phyloP scores from a whole-genome alignment of 352 stramenopile species.

The Pythium sukuiense region DNA sequence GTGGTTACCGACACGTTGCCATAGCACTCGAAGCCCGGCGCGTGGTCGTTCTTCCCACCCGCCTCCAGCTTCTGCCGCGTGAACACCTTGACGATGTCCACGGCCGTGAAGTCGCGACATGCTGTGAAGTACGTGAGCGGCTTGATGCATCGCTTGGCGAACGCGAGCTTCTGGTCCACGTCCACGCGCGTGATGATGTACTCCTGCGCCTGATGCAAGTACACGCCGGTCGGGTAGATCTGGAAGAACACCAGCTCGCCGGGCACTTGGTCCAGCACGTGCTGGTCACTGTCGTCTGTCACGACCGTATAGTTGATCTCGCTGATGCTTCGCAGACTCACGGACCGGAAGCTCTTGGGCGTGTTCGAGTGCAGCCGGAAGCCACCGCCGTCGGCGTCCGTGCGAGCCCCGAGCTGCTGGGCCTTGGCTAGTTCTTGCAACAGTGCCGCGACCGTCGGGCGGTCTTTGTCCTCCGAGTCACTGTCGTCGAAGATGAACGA shows the following conservation, averaged over 20 bases:
- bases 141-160: slow-evolving; percentile 53
- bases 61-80: slow-evolving; percentile 10
- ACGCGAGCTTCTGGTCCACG: slow-evolving; percentile 60
- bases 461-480: neutral
- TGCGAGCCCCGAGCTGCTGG: slow-evolving; percentile 13
- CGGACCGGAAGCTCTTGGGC: slow-evolving; percentile 48
- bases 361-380: slow-evolving; percentile 65
- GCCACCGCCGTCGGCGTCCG: slow-evolving; percentile 29
- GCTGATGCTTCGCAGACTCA: slow-evolving; percentile 72
- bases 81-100: slow-evolving; percentile 82
- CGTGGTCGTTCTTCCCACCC: slow-evolving; percentile 1
- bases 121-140: slow-evolving; percentile 88
- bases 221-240: slow-evolving; percentile 90
- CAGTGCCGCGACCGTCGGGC: neutral
- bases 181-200: slow-evolving; percentile 91
- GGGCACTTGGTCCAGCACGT: slow-evolving; percentile 86
- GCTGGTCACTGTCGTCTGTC: slow-evolving; percentile 43
- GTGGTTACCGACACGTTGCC: slow-evolving; percentile 80
- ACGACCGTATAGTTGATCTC: slow-evolving; percentile 67
- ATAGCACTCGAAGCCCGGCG: slow-evolving; percentile 40
- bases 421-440: slow-evolving; percentile 15
- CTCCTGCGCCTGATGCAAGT: slow-evolving; percentile 90
- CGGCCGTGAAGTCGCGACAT: slow-evolving; percentile 83
- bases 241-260: slow-evolving; percentile 90
- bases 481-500: slow-evolving; percentile 52